Conservation (phyloP, 495 filamentous ascomycete species). For the Jackrogersella minutella region DNA sequence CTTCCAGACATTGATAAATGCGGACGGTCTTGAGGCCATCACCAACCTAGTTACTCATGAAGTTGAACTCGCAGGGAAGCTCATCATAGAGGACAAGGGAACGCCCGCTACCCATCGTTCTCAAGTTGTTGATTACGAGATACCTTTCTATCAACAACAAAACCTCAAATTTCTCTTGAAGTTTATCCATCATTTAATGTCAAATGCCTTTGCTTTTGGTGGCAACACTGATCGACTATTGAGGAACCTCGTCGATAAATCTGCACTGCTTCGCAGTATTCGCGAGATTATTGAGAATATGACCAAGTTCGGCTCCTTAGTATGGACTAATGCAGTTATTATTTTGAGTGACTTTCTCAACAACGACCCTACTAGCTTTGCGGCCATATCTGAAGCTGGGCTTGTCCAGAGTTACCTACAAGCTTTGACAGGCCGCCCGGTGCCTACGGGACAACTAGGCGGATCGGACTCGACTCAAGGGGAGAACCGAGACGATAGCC, state of each 20-base stretch:
- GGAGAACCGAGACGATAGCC: constrained; percentile 45
- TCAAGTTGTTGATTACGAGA: constrained; percentile 85
- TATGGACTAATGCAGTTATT: constrained; percentile 91
- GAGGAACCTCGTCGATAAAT: constrained; percentile 93
- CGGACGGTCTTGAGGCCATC: constrained; percentile 84
- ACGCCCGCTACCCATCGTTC: constrained; percentile 82
- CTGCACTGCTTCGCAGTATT: constrained; percentile 78
- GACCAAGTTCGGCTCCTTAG: constrained; percentile 80
- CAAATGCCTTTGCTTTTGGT: constrained; percentile 68
- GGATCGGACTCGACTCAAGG: constrained; percentile 43
- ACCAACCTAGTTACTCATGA: constrained; percentile 84
- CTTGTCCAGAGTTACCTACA: constrained; percentile 84
- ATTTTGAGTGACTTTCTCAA: constrained; percentile 97
- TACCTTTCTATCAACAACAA: constrained; percentile 91
- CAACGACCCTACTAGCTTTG: constrained; percentile 97
- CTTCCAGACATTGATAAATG: constrained; percentile 77
- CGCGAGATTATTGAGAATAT: constrained; percentile 83
- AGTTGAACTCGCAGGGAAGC: constrained; percentile 72
- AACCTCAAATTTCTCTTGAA: constrained; percentile 92
- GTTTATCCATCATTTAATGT: constrained; percentile 95
- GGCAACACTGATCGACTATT: constrained; percentile 88
- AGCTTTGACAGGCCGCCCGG: constrained; percentile 70
- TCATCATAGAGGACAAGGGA: constrained; percentile 70
- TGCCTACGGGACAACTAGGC: constrained; percentile 51
- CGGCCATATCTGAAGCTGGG: constrained; percentile 92